Evolutionary conservation across 2,329 filamentous ascomycete genomes (phyloP).

Genomic region (Ilyonectria destructans): DNA sequence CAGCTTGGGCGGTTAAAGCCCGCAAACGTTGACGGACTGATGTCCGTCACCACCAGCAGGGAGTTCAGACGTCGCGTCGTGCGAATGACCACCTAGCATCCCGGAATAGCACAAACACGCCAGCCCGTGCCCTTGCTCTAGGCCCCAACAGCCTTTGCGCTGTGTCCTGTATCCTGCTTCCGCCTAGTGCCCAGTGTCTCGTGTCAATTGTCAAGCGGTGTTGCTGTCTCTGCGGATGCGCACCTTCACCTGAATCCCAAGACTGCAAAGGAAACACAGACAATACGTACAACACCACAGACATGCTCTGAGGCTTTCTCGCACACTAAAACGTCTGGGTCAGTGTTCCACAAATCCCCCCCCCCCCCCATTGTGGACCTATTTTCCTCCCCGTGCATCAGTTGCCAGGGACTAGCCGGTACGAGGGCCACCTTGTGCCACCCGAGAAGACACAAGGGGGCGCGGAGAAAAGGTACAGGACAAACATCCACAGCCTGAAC

Average conservation of each 20-base stretch:
- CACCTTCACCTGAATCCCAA: slow-evolving; percentile 29
- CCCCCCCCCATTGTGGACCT: slow-evolving; percentile 19
- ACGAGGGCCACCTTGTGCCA: slow-evolving; percentile 27
- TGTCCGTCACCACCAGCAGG: slow-evolving; percentile 8
- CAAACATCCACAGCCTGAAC: slow-evolving; percentile 4
- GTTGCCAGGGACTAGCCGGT: slow-evolving; percentile 15
- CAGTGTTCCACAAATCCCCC: slow-evolving; percentile 34
- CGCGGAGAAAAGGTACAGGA: slow-evolving; percentile 6
- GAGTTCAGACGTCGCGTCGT: slow-evolving; percentile 16
- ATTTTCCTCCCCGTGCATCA: slow-evolving; percentile 20
- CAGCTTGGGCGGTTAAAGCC: slow-evolving; percentile 26
- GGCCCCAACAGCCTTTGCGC: slow-evolving; percentile 1
- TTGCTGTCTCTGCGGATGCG: not conserved
- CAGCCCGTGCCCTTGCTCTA: slow-evolving; percentile 11
- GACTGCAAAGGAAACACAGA: slow-evolving; percentile 5
- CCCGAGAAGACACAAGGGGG: slow-evolving; percentile 14
- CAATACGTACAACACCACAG: slow-evolving; percentile 17
- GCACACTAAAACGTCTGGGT: slow-evolving; percentile 5
- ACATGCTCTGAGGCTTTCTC: slow-evolving; percentile 17
- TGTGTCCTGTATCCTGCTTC: not conserved
- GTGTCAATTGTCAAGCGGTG: not conserved
- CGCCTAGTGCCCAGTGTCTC: not conserved
- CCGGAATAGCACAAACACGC: slow-evolving; percentile 22
- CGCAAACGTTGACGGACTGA: slow-evolving; percentile 10
- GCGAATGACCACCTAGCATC: slow-evolving; percentile 15